These are phyloP conservation scores for Lactarius trivialis DNA, from an alignment of 768 basidiomycete genomes.

Conservation along the genomic window DNA sequence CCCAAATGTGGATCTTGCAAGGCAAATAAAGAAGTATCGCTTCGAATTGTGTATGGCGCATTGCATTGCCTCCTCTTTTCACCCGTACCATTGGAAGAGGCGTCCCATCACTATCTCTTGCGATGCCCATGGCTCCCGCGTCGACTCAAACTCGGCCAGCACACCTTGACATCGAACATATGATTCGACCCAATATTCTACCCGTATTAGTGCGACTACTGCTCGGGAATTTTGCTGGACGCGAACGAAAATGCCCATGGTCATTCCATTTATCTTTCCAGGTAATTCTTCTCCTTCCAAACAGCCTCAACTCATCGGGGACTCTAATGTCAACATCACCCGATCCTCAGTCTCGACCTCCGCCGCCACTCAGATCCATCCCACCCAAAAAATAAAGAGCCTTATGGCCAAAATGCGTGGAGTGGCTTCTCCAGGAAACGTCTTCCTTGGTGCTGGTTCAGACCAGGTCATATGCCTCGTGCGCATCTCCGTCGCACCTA, in stretches of 20 bases:
- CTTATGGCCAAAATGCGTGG: too few species aligned
- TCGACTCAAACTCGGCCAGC: slow-evolving; percentile 45
- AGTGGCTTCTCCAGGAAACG: too few species aligned
- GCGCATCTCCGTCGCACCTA: too few species aligned
- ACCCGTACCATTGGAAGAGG: neutral
- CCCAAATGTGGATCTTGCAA: too few species aligned
- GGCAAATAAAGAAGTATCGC: too few species aligned
- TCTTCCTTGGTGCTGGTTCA: too few species aligned
- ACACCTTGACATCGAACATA: slow-evolving; percentile 78
- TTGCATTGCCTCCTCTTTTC: neutral
- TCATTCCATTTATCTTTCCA: slow-evolving; percentile 49
- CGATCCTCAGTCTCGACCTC: slow-evolving; percentile 47
- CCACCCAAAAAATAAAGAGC: slow-evolving; percentile 68
- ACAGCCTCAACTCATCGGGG: slow-evolving; percentile 13
- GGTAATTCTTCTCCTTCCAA: slow-evolving; percentile 15
- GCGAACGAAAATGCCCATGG: slow-evolving; percentile 97
- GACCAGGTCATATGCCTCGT: too few species aligned
- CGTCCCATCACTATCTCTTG: neutral
- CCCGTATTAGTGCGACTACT: slow-evolving; percentile 95
- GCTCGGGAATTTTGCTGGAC: slow-evolving; percentile 83
- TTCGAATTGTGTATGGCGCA: too few species aligned
- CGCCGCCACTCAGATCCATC: slow-evolving; percentile 95
- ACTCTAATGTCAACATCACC: slow-evolving; percentile 25
- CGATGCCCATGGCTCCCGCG: slow-evolving; percentile 52
- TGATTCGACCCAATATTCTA: slow-evolving; percentile 92